Conservation (phyloP, 495 filamentous ascomycete genomes). For the Aspergillus sclerotioniger region DNA sequence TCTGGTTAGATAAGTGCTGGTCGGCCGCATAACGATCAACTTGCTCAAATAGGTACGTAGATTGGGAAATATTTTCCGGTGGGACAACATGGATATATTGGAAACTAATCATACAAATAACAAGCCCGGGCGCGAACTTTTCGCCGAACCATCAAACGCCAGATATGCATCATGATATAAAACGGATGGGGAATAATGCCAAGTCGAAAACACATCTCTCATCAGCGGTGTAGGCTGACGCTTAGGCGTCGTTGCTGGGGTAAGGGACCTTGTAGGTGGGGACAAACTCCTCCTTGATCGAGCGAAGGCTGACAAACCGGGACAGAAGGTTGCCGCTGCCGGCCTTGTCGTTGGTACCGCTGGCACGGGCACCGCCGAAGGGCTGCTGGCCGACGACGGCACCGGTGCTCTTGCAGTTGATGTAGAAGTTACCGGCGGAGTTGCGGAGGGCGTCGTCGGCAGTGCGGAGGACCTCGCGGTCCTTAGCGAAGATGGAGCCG, state of each 20-base stretch:
- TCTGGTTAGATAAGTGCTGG: slow-evolving; percentile 7
- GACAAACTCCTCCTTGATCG: slow-evolving; percentile 88
- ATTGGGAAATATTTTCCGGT: too few relatives aligned
- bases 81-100: not conserved
- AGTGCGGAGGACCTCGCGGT: slow-evolving; percentile 62
- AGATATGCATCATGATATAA: slow-evolving; percentile 4
- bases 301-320: slow-evolving; percentile 78
- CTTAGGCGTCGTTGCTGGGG: slow-evolving; percentile 62
- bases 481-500: slow-evolving; percentile 73
- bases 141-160: not conserved
- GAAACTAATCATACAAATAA: not conserved
- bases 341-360: slow-evolving; percentile 91
- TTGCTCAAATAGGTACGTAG: too few relatives aligned
- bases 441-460: slow-evolving; percentile 75
- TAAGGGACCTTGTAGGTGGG: slow-evolving; percentile 68
- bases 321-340: slow-evolving; percentile 72
- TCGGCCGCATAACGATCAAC: too few relatives aligned
- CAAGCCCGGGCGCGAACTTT: slow-evolving; percentile 1
- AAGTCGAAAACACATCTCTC: too few relatives aligned
- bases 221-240: too few relatives aligned
- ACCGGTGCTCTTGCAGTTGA: slow-evolving; percentile 91
- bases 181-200: too few relatives aligned
- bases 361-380: slow-evolving; percentile 82
- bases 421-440: slow-evolving; percentile 84
- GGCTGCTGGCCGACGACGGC: slow-evolving; percentile 92